Percentiles rank a stretch among this genome's conserved stretches.
These are phyloP conservation scores for Saccharomycopsis hybrid DNA, from an alignment of 1,139 yeast genomes.

Conservation along the genomic window DNA sequence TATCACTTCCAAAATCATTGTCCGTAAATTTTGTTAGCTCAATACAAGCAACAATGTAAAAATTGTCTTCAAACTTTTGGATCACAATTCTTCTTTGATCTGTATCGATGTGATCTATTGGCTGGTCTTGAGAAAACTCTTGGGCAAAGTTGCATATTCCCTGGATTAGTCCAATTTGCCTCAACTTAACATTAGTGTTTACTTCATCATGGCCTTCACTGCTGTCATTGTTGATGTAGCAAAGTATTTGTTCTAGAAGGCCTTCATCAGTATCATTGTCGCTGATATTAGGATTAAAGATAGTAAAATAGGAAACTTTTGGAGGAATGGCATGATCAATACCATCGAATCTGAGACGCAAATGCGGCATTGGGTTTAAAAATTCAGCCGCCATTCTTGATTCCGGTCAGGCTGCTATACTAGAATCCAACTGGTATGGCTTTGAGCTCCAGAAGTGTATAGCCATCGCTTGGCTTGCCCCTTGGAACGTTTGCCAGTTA, in stretches of 20 bases:
- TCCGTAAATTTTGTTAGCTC: slow-evolving; percentile 17
- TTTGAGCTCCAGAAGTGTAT: too few species aligned
- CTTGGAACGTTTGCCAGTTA: too few species aligned
- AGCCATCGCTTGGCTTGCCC: too few species aligned
- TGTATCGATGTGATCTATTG: slow-evolving; percentile 14
- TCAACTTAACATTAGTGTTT: slow-evolving; percentile 31
- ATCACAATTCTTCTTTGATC: slow-evolving; percentile 18
- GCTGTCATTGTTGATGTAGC: slow-evolving; percentile 26
- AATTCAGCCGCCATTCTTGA: too few species aligned
- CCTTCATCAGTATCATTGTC: slow-evolving; percentile 14
- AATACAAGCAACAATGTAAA: slow-evolving; percentile 15
- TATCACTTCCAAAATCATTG: slow-evolving; percentile 7
- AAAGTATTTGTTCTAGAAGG: slow-evolving; percentile 16
- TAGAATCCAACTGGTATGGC: too few species aligned
- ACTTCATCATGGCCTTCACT: too few species aligned
- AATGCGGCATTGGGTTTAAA: slow-evolving; percentile 36
- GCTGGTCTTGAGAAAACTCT: slow-evolving; percentile 20
- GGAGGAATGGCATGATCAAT: slow-evolving; percentile 16
- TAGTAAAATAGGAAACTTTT: slow-evolving; percentile 14
- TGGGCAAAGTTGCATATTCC: slow-evolving; percentile 31
- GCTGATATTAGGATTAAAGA: slow-evolving; percentile 16
- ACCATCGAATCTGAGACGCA: slow-evolving; percentile 27
- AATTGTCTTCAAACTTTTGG: slow-evolving; percentile 10
- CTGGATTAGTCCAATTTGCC: slow-evolving; percentile 33
- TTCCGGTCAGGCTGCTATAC: too few species aligned